phyloP scores from a whole-genome alignment of 106 monocot genomes.

The Acorus gramineus region DNA sequence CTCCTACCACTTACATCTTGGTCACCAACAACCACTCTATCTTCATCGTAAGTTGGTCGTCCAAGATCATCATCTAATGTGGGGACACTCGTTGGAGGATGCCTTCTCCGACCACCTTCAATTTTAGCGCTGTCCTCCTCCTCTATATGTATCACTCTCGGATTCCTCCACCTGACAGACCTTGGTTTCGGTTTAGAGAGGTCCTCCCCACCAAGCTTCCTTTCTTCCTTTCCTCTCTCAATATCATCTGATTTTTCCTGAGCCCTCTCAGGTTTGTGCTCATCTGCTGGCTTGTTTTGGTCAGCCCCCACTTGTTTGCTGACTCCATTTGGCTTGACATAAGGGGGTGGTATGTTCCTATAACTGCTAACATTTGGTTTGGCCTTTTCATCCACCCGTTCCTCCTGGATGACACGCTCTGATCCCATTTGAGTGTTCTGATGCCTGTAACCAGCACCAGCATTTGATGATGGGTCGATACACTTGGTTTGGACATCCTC shows the following conservation, averaged over 20 bases:
- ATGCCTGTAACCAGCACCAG: constrained; percentile 5
- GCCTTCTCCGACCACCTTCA: not conserved
- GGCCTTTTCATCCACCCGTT: not conserved
- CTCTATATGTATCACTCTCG: no score
- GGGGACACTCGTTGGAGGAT: constrained; percentile 2
- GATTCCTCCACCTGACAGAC: no score
- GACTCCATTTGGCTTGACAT: constrained; percentile 23
- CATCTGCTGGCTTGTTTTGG: not conserved
- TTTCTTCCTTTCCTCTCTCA: no score
- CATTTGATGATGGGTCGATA: constrained; percentile 1
- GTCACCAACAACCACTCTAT: not conserved
- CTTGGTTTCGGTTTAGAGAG: no score
- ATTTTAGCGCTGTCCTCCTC: no score
- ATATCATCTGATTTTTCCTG: not conserved
- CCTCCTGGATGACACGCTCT: no score
- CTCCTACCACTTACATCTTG: not conserved
- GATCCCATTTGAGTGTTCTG: no score
- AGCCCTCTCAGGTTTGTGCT: not conserved
- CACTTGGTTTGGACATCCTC: not conserved
- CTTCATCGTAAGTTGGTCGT: not conserved
- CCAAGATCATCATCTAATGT: constrained; percentile 1
- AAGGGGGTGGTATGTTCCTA: constrained; percentile 33
- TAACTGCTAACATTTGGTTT: constrained; percentile 1
- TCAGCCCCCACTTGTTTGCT: not conserved
- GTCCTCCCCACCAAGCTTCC: no score